Conservation (phyloP, 1,284 basidiomycete genomes). For the Trametes pubescens region DNA sequence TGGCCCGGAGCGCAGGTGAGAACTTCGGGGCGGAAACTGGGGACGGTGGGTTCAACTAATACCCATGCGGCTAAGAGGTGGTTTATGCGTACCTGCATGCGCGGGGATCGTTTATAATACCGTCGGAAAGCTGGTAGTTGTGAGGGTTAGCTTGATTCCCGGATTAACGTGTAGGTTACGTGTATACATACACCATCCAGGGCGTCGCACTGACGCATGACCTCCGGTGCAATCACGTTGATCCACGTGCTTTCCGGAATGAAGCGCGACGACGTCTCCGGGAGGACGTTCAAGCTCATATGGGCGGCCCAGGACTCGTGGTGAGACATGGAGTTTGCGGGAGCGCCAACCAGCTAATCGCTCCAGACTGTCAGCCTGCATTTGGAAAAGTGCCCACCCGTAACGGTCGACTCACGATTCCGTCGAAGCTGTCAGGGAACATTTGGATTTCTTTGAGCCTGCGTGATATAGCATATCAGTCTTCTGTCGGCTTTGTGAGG, state of each 20-base stretch:
- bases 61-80: too few relatives aligned
- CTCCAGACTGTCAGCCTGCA: background rate
- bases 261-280: constrained; percentile 20
- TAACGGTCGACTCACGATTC: constrained; percentile 23
- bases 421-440: constrained; percentile 36
- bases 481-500: background rate
- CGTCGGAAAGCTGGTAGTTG: constrained; percentile 34
- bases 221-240: constrained; percentile 32
- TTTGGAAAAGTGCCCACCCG: background rate
- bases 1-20: constrained; percentile 39
- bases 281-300: constrained; percentile 24
- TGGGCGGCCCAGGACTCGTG: constrained; percentile 26
- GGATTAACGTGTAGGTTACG: too few relatives aligned
- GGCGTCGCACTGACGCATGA: constrained; percentile 37
- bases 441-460: constrained; percentile 33
- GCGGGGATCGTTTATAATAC: constrained; percentile 44
- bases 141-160: background rate
- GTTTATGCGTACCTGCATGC: constrained; percentile 35
- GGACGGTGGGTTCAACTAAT: too few relatives aligned
- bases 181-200: constrained; percentile 36
- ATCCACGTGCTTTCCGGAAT: constrained; percentile 28
- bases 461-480: background rate
- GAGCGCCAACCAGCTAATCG: constrained; percentile 31
- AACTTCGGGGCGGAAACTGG: constrained; percentile 41
- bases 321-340: constrained; percentile 31